These are phyloP conservation scores for Coemansia sp. DNA, from an alignment of 192 early-diverging fungal genomes.

Conservation along the genomic window DNA sequence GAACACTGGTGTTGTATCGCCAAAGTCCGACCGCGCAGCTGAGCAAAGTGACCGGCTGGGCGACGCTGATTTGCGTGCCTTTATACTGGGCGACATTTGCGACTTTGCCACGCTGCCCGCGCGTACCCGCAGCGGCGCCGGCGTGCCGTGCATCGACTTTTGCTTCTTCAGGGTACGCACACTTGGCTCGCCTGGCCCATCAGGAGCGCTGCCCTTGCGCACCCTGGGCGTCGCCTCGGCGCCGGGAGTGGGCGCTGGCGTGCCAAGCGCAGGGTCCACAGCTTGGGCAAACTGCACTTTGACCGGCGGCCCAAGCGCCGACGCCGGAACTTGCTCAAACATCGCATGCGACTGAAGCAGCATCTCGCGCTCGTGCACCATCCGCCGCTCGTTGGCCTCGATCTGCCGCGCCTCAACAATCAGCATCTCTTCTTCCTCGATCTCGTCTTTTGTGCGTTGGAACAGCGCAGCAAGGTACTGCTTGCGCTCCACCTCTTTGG, in stretches of 20 bases:
- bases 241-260: conserved; percentile 3
- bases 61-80: conserved; percentile 31
- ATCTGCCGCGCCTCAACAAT: conserved; percentile 76
- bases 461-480: conserved; percentile 71
- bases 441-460: conserved; percentile 72
- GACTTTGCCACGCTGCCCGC: conserved; percentile 19
- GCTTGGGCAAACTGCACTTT: conserved; percentile 52
- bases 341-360: conserved; percentile 63
- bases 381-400: conserved; percentile 76
- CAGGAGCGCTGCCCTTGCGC: conserved; percentile 43
- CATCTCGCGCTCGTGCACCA: conserved; percentile 76
- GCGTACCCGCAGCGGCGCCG: conserved; percentile 11
- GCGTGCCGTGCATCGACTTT: conserved; percentile 30
- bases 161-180: conserved; percentile 39
- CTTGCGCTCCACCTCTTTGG: conserved; percentile 79
- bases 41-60: conserved; percentile 14
- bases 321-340: conserved; percentile 40
- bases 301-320: conserved; percentile 23
- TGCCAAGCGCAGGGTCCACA: conserved; percentile 18
- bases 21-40: conserved; percentile 24
- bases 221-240: conserved; percentile 24
- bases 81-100: conserved; percentile 15
- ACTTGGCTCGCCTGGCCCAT: conserved; percentile 6
- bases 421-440: conserved; percentile 83
- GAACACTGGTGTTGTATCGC: conserved; percentile 21